Conservation (phyloP, 371 early-diverging fungal genomes). For the Rhizopus sp. region DNA sequence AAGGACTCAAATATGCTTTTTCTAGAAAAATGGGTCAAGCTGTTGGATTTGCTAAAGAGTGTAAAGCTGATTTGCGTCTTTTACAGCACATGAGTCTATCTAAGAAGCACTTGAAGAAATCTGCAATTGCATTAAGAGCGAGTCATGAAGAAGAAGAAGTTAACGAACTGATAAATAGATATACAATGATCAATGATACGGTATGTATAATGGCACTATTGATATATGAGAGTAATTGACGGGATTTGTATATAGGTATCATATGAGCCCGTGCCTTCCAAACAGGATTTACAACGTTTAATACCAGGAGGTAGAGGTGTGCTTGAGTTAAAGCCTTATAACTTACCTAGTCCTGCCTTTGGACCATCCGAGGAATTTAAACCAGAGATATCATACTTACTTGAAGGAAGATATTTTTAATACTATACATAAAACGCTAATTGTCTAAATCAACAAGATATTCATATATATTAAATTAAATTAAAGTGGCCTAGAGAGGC, state of each 20-base stretch:
- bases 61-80: constrained; percentile 50
- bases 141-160: constrained; percentile 55
- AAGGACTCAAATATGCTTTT: not conserved
- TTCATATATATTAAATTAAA: too few relatives aligned
- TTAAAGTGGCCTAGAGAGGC: too few relatives aligned
- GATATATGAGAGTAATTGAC: not conserved
- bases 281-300: constrained; percentile 53
- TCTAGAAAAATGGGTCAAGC: constrained; percentile 64
- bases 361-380: constrained; percentile 36
- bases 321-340: constrained; percentile 51
- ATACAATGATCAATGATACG: constrained; percentile 60
- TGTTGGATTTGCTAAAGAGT: constrained; percentile 59
- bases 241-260: constrained; percentile 35
- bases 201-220: constrained; percentile 28
- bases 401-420: constrained; percentile 32
- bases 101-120: constrained; percentile 39
- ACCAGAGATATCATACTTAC: constrained; percentile 21
- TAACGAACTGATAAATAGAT: constrained; percentile 45
- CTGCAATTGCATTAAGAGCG: constrained; percentile 52
- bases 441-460: too few relatives aligned
- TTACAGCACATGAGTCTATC: constrained; percentile 59
- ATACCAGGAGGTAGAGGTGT: constrained; percentile 65
- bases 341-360: constrained; percentile 52
- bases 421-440: not conserved
- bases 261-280: constrained; percentile 53